Base-by-base conservation (phyloP, 345 rosid species). In the Erysimum cheiranthoides region DNA sequence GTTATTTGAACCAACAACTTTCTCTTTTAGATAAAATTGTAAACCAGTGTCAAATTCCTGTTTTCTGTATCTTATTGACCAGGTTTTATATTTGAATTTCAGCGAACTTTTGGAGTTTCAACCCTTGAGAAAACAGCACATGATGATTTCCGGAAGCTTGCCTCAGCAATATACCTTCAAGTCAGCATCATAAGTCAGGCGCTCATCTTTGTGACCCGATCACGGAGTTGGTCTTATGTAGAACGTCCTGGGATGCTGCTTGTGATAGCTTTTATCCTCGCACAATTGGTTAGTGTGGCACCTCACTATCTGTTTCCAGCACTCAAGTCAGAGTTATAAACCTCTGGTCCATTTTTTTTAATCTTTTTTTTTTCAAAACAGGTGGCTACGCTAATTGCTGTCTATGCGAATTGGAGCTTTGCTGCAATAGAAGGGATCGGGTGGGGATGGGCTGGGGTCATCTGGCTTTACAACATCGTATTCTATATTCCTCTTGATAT, bases 371-470 rank as follows among this genome's bases (percentile, higher is more conserved):
- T 79, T 47, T 8, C 53, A 32, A 59, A n/a, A 73, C 83, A 95
- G 99, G 84, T 92, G 75, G 99, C 99, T 50, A 95, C 99, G 35
- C 82, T 95, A 53, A 92, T 92, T 80, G 99, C 98, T 10, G 99
- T 95, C 17, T 92, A 95, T 61, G 99, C 99, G 11, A 90, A 70
- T 64, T 95, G 97, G 98, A 84, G 89, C 78, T 95, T 95, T 77
- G 93, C 98, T 61, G 99, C 96, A 1, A 92, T 95, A 28, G 94
- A 92, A 83, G 99, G 99, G 34, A 95, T 95, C 16, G 99, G 98
- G 46, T 95, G 99, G 99, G 97, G 97, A 67, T 95, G 99, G 99
- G 99, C 99, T 8, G 99, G 97, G 11, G 98, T 95, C 50, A 88
- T 95, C 72, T 95, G 99, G 99, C 94, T 95, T 45, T 95, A 90